Base-by-base conservation (phyloP, 768 basidiomycete species). In the Kondoa malvinella region DNA sequence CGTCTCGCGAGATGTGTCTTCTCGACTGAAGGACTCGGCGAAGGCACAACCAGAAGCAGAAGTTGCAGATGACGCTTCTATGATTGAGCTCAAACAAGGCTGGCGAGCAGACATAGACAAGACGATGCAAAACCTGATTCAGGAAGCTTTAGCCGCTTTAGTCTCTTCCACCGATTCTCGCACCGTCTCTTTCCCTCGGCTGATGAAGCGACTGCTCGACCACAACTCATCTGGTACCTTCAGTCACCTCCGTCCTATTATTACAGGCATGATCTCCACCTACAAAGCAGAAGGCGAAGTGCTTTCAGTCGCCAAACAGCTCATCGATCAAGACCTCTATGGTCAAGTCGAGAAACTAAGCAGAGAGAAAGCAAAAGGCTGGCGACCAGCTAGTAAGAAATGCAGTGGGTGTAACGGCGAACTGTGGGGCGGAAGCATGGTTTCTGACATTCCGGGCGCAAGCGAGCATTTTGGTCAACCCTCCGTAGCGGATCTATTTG, bases 241-340 rank as follows among this genome's bases (percentile, higher is more conserved):
- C 77, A 85, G 86, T 26, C 92, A 97, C 77, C 94, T 97, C 77
- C 83, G 90, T 58, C 83, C 84, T 14, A 92, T 99, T 69, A 80
- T 99, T 32, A 86, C 85, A 0, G 87, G 89, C n/a, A 99, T 97
- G 89, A 78, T 97, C 73, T 91, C 94, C 74, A 87, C 90, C 1
- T 97, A 96, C 78, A 84, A 87, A 50, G 84, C 87, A 2, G 92
- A 99, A 71, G 89, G 88, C 30, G 92, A 96, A 71, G 84, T 92
- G 81, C 79, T 97, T 29, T 77, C 81, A 57, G 91, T 94, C 73
- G 87, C 90, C 27, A 88, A 87, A 70, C 84, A 85, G 69, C 78
- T 97, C 58, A 80, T 92, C 57, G 83, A 87, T 70, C 82, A 86
- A 33, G 94, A 97, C 76, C 77, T 94, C 61, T 92, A 88, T 71